Evolutionary conservation across 2,329 filamentous ascomycete species (phyloP), one percentile per base, ranked within the genome.

Genomic region (Fusarium proliferatum): DNA sequence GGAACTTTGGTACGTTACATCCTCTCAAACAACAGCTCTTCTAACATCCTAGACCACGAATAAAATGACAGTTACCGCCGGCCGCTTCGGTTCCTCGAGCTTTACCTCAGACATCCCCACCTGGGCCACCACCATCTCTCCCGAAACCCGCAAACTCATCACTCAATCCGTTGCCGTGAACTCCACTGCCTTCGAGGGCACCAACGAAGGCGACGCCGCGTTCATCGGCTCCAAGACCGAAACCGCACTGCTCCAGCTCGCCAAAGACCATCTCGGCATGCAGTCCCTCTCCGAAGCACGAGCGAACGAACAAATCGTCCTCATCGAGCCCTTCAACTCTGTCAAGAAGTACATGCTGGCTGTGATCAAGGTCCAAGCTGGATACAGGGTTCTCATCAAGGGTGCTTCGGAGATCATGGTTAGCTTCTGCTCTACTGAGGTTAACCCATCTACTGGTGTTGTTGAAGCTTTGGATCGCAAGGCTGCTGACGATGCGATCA

Each of bases 221-320:
- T 94, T 93, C 66, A 91, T 94, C 71, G 93, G 93, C 49, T 94
- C 92, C 77, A 94, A 94, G 85, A 94, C 93, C 0, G 93, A 94
- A 79, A 92, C 92, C 6, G 92, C 93, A 3, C 83, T 94, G 55
- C 86, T 95, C 13, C 88, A 90, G 19, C 88, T 94, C 73, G 92
- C 91, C 12, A 88, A 87, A 48, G 89, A 91, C 56, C 85, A 92
- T 76, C 85, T 94, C 8, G 91, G 87, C 19, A 91, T 94, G 89
- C 88, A 90, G 3, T 86, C 88, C 8, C 86, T 94, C 17, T 85
- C 85, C 43, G 88, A 92, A 74, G 87, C 92, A 75, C 89, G 92
- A 9, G 88, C 89, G 62, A 89, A 88, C 61, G 85, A 84, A 30
- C 85, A 83, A 41, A 86, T 89, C n/a, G 83, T 91, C 34, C 92